A percentile compares a stretch with the other conserved stretches of the same genome.
These are phyloP conservation scores for Cnidoscolus chayamansa DNA, from an alignment of 441 rosid species.

Conservation along the genomic window DNA sequence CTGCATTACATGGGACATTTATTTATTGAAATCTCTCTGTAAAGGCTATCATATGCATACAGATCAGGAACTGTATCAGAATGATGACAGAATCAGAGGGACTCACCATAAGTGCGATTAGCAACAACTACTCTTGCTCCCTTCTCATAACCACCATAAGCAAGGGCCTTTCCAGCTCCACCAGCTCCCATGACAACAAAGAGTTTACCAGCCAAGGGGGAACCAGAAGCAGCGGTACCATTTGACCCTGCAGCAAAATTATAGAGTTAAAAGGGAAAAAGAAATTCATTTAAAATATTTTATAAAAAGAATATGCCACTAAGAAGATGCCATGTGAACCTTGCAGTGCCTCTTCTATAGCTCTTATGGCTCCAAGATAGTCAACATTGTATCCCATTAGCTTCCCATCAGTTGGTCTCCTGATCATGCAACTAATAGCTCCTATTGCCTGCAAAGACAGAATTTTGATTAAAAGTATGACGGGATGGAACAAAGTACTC, in stretches of 20 bases:
- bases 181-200: constrained; percentile 68
- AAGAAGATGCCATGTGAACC: constrained; percentile 31
- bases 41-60: constrained; percentile 1
- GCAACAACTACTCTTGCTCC: constrained; percentile 58
- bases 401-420: constrained; percentile 53
- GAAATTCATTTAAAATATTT: background rate
- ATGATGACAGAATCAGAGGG: constrained; percentile 6
- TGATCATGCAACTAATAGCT: constrained; percentile 51
- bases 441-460: constrained; percentile 41
- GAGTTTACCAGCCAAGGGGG: constrained; percentile 56
- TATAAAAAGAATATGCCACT: constrained; percentile 2
- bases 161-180: constrained; percentile 67
- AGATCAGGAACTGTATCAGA: background rate
- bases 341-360: constrained; percentile 57
- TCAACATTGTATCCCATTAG: constrained; percentile 52
- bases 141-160: constrained; percentile 52
- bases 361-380: constrained; percentile 55
- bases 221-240: constrained; percentile 30
- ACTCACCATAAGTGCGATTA: constrained; percentile 49
- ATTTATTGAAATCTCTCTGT: background rate
- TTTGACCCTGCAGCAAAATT: constrained; percentile 27
- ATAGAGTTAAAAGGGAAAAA: background rate
- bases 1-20: background rate
- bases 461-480: background rate
- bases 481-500: background rate